phyloP scores from a whole-genome alignment of 495 filamentous ascomycete genomes.

The Podospora conica region DNA sequence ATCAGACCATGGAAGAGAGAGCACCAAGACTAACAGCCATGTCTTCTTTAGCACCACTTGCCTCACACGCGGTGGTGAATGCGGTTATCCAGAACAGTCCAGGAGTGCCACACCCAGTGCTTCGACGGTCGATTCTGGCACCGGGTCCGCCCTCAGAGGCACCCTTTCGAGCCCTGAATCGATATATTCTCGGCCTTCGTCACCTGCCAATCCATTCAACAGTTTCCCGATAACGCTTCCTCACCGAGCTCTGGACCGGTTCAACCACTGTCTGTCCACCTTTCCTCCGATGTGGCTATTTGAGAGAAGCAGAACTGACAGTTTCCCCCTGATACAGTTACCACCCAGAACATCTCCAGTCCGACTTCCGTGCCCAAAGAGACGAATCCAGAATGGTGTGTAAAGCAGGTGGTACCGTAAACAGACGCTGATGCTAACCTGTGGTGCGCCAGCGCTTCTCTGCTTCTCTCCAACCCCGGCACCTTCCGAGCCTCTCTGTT shows the following conservation, averaged over 20 bases:
- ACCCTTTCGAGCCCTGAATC: not conserved
- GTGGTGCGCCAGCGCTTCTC: constrained; percentile 1
- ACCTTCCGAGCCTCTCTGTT: constrained; percentile 18
- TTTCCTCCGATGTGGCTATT: not conserved
- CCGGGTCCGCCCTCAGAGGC: not conserved
- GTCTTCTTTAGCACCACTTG: constrained; percentile 24
- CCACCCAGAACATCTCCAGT: constrained; percentile 17
- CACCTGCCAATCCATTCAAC: constrained; percentile 18
- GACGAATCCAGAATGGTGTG: constrained; percentile 16
- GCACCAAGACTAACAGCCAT: not conserved
- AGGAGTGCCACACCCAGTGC: not conserved
- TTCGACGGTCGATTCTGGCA: not conserved
- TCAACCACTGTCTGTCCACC: constrained; percentile 19
- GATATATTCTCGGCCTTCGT: not conserved
- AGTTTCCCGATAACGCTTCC: constrained; percentile 19
- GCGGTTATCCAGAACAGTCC: constrained; percentile 20
- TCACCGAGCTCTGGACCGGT: constrained; percentile 19
- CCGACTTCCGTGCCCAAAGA: constrained; percentile 14
- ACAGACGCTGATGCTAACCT: not conserved
- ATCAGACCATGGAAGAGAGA: not conserved
- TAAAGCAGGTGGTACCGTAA: not conserved
- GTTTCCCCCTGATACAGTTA: not conserved
- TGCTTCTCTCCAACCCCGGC: constrained; percentile 12
- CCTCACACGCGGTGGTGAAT: constrained; percentile 30
- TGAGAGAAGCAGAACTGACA: not conserved